Percentiles rank a stretch among this genome's conserved stretches.
These are phyloP conservation scores for Copromyces sp. DNA, from an alignment of 495 filamentous ascomycete species.

Conservation along the genomic window DNA sequence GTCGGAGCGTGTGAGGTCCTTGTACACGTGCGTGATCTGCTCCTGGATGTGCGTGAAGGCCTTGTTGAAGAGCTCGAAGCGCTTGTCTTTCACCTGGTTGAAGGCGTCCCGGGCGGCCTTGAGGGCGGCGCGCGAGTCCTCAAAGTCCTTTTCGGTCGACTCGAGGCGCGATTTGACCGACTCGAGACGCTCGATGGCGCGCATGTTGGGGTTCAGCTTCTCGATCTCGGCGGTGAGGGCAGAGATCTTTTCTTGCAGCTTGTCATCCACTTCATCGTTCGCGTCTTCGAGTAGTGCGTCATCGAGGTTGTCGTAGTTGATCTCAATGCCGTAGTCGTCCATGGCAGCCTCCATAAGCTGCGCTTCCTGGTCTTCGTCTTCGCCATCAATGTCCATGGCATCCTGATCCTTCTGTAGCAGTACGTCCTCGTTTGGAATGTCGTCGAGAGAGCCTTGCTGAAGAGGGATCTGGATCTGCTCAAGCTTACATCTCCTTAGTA, in stretches of 20 bases:
- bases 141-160: conserved; percentile 79
- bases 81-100: conserved; percentile 65
- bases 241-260: conserved; percentile 66
- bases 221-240: conserved; percentile 69
- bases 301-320: conserved; percentile 79
- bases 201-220: conserved; percentile 91
- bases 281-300: conserved; percentile 69
- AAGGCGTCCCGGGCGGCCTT: conserved; percentile 74
- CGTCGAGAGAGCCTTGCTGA: conserved; percentile 67
- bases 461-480: conserved; percentile 87
- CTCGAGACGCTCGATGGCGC: conserved; percentile 86
- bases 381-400: conserved; percentile 77
- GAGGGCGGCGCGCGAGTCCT: conserved; percentile 62
- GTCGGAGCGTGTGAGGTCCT: conserved; percentile 79
- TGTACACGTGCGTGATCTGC: conserved; percentile 88
- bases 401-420: conserved; percentile 58
- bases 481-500: conserved; percentile 82
- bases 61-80: conserved; percentile 85
- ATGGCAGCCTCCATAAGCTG: conserved; percentile 42
- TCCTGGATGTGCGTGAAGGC: conserved; percentile 92
- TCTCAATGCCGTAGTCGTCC: conserved; percentile 86
- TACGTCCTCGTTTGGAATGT: conserved; percentile 78
- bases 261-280: conserved; percentile 63
- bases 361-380: conserved; percentile 48
- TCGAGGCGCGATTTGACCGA: conserved; percentile 74